Evolutionary conservation across 2,329 filamentous ascomycete genomes (phyloP).

Genomic region (Aspergillus proliferans): DNA sequence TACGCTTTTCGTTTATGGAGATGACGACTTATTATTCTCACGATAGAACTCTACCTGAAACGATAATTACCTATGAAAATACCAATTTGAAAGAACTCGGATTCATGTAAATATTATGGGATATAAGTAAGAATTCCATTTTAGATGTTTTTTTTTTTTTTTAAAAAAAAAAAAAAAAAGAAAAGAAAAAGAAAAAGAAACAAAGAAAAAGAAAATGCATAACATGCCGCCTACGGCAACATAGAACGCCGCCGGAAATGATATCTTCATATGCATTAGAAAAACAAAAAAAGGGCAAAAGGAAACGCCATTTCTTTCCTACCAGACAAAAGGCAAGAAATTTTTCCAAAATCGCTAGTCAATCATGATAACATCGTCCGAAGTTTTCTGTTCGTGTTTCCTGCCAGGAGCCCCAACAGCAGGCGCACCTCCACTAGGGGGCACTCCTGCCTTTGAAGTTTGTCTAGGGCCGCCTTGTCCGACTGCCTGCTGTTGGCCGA

Average conservation of each 20-base stretch:
- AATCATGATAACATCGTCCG: constrained; percentile 32
- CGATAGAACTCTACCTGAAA: not conserved
- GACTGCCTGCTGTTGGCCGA: not conserved
- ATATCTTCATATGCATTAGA: not conserved
- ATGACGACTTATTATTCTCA: not conserved
- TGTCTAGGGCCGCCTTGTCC: not conserved
- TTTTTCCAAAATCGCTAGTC: constrained; percentile 17
- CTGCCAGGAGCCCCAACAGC: not conserved
- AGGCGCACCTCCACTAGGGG: not conserved
- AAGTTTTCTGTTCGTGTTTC: not conserved
- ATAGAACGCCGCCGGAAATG: not conserved
- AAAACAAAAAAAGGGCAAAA: constrained; percentile 1
- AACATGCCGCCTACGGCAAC: not conserved
- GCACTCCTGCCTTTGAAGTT: not conserved
- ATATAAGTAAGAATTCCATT: not conserved
- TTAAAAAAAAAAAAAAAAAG: no score
- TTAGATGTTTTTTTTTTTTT: no score
- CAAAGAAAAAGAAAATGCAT: not conserved
- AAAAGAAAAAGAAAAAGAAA: no score
- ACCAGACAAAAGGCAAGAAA: not conserved
- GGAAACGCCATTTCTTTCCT: not conserved
- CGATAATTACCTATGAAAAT: not conserved
- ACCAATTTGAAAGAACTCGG: not conserved
- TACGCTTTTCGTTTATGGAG: not conserved
- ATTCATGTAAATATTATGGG: no score